Evolutionary conservation across 192 early-diverging fungal genomes (phyloP).

Genomic region (Podila epicladia): DNA sequence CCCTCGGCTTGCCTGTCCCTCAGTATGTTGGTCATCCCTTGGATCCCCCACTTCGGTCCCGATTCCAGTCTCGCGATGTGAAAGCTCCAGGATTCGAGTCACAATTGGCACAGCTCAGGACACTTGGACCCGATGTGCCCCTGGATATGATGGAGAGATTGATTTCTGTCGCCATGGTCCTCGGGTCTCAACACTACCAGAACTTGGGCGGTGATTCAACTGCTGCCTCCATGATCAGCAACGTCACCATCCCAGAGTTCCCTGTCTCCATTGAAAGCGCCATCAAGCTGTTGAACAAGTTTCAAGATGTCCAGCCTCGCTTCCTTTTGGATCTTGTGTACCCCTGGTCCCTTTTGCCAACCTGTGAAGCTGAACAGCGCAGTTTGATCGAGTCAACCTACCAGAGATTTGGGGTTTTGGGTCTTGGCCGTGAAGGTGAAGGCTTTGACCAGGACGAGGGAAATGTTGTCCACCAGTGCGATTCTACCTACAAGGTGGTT

Average conservation of each 20-base stretch:
- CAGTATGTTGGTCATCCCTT: constrained; percentile 74
- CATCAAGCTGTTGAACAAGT: constrained; percentile 51
- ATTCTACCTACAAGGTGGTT: constrained; percentile 54
- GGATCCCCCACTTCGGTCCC: constrained; percentile 83
- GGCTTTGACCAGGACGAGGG: constrained; percentile 35
- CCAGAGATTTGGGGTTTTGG: constrained; percentile 63
- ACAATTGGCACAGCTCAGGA: constrained; percentile 59
- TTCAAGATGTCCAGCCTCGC: constrained; percentile 58
- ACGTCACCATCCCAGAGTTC: constrained; percentile 68
- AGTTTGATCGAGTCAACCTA: constrained; percentile 69
- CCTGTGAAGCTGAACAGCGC: constrained; percentile 65
- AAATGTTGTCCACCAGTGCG: constrained; percentile 46
- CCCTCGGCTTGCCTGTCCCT: constrained; percentile 78
- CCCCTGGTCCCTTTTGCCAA: constrained; percentile 66
- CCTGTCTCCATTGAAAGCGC: constrained; percentile 61
- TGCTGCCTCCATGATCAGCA: constrained; percentile 44
- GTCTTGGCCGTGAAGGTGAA: constrained; percentile 56
- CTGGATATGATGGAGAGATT: constrained; percentile 61
- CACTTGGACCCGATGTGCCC: constrained; percentile 54
- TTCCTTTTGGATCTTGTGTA: constrained; percentile 68
- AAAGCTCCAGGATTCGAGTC: constrained; percentile 63
- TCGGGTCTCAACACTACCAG: constrained; percentile 54
- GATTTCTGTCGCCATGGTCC: constrained; percentile 62
- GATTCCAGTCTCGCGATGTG: constrained; percentile 79
- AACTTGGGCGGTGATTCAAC: constrained; percentile 46